These are phyloP conservation scores for Rhytidhysteron rufulum DNA, from an alignment of 2,329 filamentous ascomycete genomes.

Conservation along the genomic window DNA sequence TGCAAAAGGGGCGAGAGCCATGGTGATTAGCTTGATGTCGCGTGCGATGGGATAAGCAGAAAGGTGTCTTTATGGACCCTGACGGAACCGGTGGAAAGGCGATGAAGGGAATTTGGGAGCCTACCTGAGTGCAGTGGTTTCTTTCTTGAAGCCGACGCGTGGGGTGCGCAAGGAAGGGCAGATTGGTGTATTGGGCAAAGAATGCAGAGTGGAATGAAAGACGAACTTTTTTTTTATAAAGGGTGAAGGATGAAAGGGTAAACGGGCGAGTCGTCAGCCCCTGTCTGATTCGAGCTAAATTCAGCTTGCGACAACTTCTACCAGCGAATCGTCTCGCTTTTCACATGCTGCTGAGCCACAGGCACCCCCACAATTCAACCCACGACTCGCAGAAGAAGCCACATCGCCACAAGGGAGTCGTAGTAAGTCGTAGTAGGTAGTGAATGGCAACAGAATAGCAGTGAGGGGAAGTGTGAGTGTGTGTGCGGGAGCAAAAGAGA, in stretches of 20 bases:
- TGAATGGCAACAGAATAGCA: background rate
- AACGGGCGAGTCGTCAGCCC: no score
- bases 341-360: background rate
- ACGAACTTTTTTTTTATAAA: no score
- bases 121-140: constrained; percentile 21
- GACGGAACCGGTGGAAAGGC: background rate
- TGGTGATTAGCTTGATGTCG: constrained; percentile 11
- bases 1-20: constrained; percentile 24
- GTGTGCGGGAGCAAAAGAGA: background rate
- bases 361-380: background rate
- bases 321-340: no score
- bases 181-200: background rate
- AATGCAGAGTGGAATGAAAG: background rate
- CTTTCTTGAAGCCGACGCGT: constrained; percentile 21
- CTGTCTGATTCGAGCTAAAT: no score
- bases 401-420: no score
- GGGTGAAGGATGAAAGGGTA: no score
- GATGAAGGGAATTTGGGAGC: constrained; percentile 19
- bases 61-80: constrained; percentile 29
- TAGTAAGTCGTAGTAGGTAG: no score
- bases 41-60: constrained; percentile 27
- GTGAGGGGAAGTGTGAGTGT: background rate
- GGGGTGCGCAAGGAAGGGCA: constrained; percentile 7
- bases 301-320: no score
- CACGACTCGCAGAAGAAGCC: background rate